These are phyloP conservation scores for Parascedosporium putredinis DNA, from an alignment of 2,329 filamentous ascomycete species.

Conservation along the genomic window DNA sequence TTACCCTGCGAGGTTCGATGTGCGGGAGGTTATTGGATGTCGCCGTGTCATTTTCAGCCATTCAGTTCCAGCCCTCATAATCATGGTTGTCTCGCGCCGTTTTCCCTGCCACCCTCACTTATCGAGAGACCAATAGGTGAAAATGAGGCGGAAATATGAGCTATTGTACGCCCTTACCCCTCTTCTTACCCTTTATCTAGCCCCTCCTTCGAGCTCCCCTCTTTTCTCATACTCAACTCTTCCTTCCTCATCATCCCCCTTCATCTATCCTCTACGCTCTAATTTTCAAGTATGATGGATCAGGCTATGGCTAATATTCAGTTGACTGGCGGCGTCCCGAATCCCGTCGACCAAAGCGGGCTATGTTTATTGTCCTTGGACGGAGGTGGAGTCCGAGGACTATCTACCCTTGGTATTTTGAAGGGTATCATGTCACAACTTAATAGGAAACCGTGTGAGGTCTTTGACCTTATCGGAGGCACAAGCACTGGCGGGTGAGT, in stretches of 20 bases:
- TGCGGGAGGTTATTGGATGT: background rate
- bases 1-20: background rate
- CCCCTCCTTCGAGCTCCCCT: background rate
- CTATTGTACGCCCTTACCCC: background rate
- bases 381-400: slow-evolving; percentile 24
- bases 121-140: background rate
- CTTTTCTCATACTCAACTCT: background rate
- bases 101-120: background rate
- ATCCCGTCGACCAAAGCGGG: background rate
- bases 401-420: slow-evolving; percentile 24
- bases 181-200: background rate
- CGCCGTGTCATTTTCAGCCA: background rate
- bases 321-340: background rate
- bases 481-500: slow-evolving; percentile 19
- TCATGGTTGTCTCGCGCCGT: background rate
- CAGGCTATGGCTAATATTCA: background rate
- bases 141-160: background rate
- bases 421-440: slow-evolving; percentile 19
- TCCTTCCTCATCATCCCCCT: background rate
- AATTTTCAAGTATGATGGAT: background rate
- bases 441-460: slow-evolving; percentile 20
- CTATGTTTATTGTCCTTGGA: slow-evolving; percentile 15
- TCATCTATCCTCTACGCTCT: background rate
- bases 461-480: slow-evolving; percentile 28
- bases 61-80: background rate